phyloP scores from a whole-genome alignment of 306 rosid genomes.

The Parietaria judaica region DNA sequence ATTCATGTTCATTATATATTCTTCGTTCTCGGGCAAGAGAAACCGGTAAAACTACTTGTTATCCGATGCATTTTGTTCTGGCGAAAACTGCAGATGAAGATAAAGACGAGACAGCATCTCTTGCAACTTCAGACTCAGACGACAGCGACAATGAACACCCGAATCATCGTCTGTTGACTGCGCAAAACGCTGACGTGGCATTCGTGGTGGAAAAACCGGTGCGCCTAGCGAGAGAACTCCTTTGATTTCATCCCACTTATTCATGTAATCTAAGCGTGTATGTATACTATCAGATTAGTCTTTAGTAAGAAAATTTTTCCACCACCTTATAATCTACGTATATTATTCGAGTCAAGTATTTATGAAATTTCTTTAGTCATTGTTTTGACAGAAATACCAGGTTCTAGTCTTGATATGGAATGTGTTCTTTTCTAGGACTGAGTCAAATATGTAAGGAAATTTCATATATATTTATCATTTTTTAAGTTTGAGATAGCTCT shows the following conservation, averaged over 20 bases:
- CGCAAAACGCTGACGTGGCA: conserved; percentile 52
- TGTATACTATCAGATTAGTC: too few relatives aligned
- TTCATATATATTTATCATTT: too few relatives aligned
- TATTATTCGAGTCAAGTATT: too few relatives aligned
- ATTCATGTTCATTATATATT: neutral
- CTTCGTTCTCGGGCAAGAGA: neutral
- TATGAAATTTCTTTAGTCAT: too few relatives aligned
- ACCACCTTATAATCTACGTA: too few relatives aligned
- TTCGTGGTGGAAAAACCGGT: conserved; percentile 64
- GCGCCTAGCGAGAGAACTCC: conserved; percentile 56
- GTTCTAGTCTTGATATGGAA: too few relatives aligned
- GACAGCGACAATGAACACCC: conserved; percentile 66
- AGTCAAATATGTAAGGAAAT: too few relatives aligned
- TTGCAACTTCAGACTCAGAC: conserved; percentile 37
- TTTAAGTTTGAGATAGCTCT: too few relatives aligned
- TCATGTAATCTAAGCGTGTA: conserved; percentile 8
- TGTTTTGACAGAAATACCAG: too few relatives aligned
- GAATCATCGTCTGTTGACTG: conserved; percentile 51
- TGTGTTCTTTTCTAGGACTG: too few relatives aligned
- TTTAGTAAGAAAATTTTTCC: too few relatives aligned
- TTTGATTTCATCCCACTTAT: conserved; percentile 30
- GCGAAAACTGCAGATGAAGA: conserved; percentile 51
- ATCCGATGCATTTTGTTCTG: too few relatives aligned
- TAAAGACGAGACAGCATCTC: conserved; percentile 55
- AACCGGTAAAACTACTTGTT: neutral